Base-by-base conservation (phyloP, 345 rosid genomes). In the Euphorbia tirucalli region DNA sequence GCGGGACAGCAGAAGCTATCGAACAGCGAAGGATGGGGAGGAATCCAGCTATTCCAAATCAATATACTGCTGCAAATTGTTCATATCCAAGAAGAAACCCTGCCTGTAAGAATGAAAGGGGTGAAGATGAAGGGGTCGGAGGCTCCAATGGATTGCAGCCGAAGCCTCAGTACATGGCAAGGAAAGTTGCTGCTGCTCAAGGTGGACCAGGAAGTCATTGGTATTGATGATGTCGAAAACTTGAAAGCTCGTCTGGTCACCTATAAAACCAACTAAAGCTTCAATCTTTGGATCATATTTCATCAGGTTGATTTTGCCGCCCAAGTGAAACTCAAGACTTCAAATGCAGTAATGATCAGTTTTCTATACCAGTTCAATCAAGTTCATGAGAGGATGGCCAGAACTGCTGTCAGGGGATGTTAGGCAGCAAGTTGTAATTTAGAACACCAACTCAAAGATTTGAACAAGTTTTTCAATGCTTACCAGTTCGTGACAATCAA, bases 111-210 rank as follows among this genome's bases (percentile, higher is more conserved):
- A 89, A 82, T 24, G 95, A 82, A 73, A 85, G 87, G 78, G 85
- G 83, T 35, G 93, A 89, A 68, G 96, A 90, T 56, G 96, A 90
- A 57, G 83, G 82, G 5, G 64, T 85, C 5, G 97, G 87, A 71
- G 84, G 89, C 69, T 70, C 91, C 64, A 83, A 75, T 44, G 88
- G 86, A 60, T 72, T 89, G 86, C 97, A 89, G 81, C 93, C 91
- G 48, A 94, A 92, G 74, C 88, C 91, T 37, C 97, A 87, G 80
- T 90, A 83, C 76, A 77, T 87, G 82, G 89, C 87, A 28, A 83
- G 92, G 82, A 89, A 94, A 86, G 92, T 90, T 65, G 85, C 95
- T 65, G 96, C 96, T 15, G 89, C 96, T 18, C 93, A 89, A 80
- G 93, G 87, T 68, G 90, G 89, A 19, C 41, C 89, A 7, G 88